These are phyloP conservation scores for Trichosporon coremiiforme DNA, from an alignment of 1,284 basidiomycete genomes.

Conservation along the genomic window DNA sequence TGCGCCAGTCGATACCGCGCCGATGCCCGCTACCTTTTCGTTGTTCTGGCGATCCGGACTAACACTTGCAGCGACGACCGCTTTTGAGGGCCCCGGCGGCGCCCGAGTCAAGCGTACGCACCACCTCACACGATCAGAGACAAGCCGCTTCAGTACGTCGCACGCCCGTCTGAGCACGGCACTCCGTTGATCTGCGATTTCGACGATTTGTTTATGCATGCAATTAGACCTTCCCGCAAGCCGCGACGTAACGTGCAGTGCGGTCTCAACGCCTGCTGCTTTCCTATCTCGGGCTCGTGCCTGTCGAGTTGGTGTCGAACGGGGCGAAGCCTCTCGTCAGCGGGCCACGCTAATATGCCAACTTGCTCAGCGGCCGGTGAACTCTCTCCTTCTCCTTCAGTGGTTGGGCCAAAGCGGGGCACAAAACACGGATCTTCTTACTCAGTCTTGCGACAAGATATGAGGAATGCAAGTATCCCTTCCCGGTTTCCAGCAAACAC, in stretches of 20 bases:
- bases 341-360: no score
- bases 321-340: not conserved
- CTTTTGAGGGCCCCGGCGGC: slow-evolving; percentile 15
- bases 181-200: not conserved
- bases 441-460: no score
- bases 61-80: slow-evolving; percentile 22
- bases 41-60: not conserved
- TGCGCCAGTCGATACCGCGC: no score
- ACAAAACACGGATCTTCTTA: no score
- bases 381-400: no score
- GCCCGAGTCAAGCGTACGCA: slow-evolving; percentile 11
- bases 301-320: not conserved
- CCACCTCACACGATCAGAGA: not conserved
- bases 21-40: no score
- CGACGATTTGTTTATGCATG: not conserved
- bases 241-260: not conserved
- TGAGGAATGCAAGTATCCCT: not conserved
- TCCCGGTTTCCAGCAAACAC: not conserved
- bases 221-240: not conserved
- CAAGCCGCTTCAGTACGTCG: not conserved
- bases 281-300: not conserved
- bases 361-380: no score
- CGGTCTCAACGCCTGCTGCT: not conserved
- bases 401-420: no score
- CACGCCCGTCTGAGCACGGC: not conserved